A percentile compares a stretch with the other conserved stretches of the same genome.
These are phyloP conservation scores for Guyanaporus albipodus DNA, from an alignment of 768 basidiomycete genomes.

Conservation along the genomic window DNA sequence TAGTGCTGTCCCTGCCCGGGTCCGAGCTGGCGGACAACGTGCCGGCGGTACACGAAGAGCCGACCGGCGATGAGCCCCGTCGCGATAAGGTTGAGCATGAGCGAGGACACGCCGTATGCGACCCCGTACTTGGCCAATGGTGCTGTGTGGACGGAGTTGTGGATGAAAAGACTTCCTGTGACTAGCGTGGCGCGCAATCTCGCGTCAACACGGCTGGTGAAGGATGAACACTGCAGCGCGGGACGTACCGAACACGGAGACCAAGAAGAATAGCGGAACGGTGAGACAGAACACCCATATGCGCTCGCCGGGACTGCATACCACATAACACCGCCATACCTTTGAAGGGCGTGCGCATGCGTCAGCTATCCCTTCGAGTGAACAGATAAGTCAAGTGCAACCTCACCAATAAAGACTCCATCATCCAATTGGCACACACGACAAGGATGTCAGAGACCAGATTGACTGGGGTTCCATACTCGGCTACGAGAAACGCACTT, in stretches of 20 bases:
- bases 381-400: background rate
- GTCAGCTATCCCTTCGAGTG: background rate
- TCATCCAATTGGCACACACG: constrained; percentile 9
- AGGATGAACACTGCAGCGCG: background rate
- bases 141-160: constrained; percentile 1
- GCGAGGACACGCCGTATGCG: constrained; percentile 24
- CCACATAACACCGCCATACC: constrained; percentile 48
- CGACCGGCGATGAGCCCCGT: constrained; percentile 29
- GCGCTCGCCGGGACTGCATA: constrained; percentile 38
- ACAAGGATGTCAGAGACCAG: background rate
- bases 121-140: constrained; percentile 9
- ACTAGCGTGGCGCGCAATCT: no score
- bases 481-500: constrained; percentile 10
- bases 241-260: constrained; percentile 40
- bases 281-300: constrained; percentile 28
- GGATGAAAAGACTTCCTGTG: constrained; percentile 25
- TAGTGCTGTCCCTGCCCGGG: constrained; percentile 35
- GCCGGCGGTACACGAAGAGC: constrained; percentile 21
- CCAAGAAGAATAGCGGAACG: constrained; percentile 36
- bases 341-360: constrained; percentile 11
- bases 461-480: constrained; percentile 8
- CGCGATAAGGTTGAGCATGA: constrained; percentile 28
- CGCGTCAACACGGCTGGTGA: no score
- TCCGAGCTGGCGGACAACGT: constrained; percentile 29
- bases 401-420: constrained; percentile 5